Conservation (phyloP, 208 protist species). For the Trypanosoma melophagium region DNA sequence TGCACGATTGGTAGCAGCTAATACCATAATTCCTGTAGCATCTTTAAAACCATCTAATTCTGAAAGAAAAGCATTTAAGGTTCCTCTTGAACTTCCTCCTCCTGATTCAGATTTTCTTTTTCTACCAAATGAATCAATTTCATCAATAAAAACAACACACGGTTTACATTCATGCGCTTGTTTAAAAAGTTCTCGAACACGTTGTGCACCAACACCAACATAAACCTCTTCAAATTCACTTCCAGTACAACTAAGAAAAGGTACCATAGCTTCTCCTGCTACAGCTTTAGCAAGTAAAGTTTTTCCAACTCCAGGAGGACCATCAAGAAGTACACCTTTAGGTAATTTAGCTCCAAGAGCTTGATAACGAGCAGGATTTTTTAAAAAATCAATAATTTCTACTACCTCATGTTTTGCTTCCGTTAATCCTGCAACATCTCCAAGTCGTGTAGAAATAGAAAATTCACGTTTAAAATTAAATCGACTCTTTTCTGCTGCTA, state of each 20-base stretch:
- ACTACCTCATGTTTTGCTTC: conserved; percentile 87
- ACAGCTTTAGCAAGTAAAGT: conserved; percentile 87
- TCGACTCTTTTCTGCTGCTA: conserved; percentile 49
- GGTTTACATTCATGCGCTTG: conserved; percentile 92
- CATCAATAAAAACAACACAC: conserved; percentile 98
- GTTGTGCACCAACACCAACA: conserved; percentile 94
- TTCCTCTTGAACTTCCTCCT: conserved; percentile 72
- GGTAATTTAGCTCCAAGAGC: conserved; percentile 93
- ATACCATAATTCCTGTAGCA: conserved; percentile 94
- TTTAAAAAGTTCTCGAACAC: conserved; percentile 93
- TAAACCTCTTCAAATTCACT: conserved; percentile 97
- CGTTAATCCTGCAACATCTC: conserved; percentile 80
- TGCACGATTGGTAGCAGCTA: conserved; percentile 97
- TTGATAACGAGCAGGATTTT: conserved; percentile 92
- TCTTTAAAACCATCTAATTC: conserved; percentile 98
- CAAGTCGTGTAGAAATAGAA: conserved; percentile 61
- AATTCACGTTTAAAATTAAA: conserved; percentile 77
- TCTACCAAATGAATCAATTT: conserved; percentile 96
- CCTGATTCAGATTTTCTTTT: conserved; percentile 64
- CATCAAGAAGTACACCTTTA: conserved; percentile 95
- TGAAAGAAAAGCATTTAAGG: conserved; percentile 98
- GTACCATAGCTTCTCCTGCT: conserved; percentile 89
- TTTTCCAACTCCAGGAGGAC: conserved; percentile 96
- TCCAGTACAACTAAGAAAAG: conserved; percentile 94
- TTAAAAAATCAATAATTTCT: conserved; percentile 95